These are phyloP conservation scores for Fusarium palustre DNA, from an alignment of 2,329 filamentous ascomycete species.

Conservation along the genomic window DNA sequence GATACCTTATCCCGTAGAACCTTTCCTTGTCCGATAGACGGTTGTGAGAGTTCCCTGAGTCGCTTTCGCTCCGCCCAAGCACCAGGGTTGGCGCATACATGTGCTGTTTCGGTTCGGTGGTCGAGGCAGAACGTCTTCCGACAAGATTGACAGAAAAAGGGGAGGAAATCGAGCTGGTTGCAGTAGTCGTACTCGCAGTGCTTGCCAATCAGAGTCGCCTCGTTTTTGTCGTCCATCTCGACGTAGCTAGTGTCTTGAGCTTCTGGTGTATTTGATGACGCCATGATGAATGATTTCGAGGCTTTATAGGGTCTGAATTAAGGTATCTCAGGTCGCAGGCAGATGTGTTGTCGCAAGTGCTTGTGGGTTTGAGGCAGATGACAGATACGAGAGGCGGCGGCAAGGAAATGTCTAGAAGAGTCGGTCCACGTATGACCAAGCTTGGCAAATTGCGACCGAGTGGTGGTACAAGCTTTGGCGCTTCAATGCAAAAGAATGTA, in stretches of 20 bases:
- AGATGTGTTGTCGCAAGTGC: constrained; percentile 47
- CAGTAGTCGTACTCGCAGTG: constrained; percentile 95
- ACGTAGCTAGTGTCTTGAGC: constrained; percentile 69
- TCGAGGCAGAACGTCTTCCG: constrained; percentile 88
- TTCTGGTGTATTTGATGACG: constrained; percentile 60
- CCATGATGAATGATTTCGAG: constrained; percentile 57
- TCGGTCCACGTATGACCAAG: constrained; percentile 45
- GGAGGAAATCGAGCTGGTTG: constrained; percentile 94
- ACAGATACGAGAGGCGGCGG: constrained; percentile 43
- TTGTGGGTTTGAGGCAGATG: constrained; percentile 18
- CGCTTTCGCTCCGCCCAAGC: constrained; percentile 71
- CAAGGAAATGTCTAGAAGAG: constrained; percentile 52
- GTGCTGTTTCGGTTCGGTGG: constrained; percentile 86
- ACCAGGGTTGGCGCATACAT: constrained; percentile 73
- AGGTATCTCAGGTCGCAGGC: constrained; percentile 38
- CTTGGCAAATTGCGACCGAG: constrained; percentile 37
- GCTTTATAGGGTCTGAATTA: constrained; percentile 22
- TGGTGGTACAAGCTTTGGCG: constrained; percentile 10
- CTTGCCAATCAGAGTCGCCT: constrained; percentile 86
- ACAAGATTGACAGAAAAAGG: constrained; percentile 94
- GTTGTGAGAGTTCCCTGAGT: constrained; percentile 64
- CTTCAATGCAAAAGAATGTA: neutral
- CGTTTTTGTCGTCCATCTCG: constrained; percentile 76
- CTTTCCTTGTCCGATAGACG: constrained; percentile 66
- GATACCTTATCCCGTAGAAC: constrained; percentile 65